Conservation (phyloP, 768 basidiomycete genomes). For the Pulveroboletus sp. region DNA sequence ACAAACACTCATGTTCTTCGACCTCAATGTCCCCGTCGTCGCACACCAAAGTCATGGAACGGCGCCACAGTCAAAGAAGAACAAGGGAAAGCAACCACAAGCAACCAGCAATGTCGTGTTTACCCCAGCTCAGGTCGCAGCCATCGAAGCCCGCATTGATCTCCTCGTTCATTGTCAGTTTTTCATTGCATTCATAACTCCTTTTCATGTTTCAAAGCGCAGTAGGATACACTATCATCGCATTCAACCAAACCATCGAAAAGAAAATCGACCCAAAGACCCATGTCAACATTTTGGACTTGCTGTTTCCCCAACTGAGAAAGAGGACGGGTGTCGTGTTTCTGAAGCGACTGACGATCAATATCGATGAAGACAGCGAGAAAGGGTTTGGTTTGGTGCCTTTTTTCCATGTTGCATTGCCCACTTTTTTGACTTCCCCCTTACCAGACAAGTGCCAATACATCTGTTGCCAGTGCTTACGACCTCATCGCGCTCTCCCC, state of each 20-base stretch:
- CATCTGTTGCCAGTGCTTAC: conserved; percentile 58
- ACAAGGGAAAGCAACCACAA: conserved; percentile 36
- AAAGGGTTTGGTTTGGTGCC: conserved; percentile 80
- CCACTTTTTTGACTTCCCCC: not conserved
- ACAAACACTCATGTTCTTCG: conserved; percentile 64
- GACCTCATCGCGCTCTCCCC: conserved; percentile 78
- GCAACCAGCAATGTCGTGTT: conserved; percentile 35
- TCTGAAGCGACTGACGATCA: conserved; percentile 76
- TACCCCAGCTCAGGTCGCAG: conserved; percentile 53
- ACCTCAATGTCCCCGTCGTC: conserved; percentile 59
- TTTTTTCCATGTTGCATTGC: conserved; percentile 3
- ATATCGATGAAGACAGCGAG: conserved; percentile 80
- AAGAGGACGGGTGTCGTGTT: conserved; percentile 58
- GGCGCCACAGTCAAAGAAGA: conserved; percentile 22
- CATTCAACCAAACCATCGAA: conserved; percentile 69
- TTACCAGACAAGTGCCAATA: conserved; percentile 69
- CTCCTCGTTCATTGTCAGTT: conserved; percentile 69
- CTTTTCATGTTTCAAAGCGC: conserved; percentile 10
- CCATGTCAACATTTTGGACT: conserved; percentile 63
- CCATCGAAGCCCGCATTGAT: conserved; percentile 64
- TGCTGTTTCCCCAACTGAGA: conserved; percentile 57
- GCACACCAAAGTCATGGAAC: conserved; percentile 17
- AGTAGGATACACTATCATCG: conserved; percentile 89
- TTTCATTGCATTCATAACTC: not conserved
- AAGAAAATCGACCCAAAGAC: conserved; percentile 70